Conservation (phyloP, 2,329 filamentous ascomycete genomes). For the Piedraia hortae region DNA sequence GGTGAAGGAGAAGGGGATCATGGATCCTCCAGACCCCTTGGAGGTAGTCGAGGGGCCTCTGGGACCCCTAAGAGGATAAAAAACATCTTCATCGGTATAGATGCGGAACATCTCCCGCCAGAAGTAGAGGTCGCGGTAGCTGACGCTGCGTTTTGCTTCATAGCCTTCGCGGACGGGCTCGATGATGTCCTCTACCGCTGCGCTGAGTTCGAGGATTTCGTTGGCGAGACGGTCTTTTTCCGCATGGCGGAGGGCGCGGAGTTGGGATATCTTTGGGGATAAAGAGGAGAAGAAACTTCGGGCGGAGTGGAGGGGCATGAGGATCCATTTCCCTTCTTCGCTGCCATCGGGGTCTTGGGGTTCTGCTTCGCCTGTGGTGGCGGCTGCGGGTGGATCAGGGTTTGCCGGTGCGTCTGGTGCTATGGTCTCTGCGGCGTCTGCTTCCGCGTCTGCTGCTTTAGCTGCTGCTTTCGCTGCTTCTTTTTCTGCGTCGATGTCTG, state of each 20-base stretch:
- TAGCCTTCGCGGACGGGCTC: conserved; percentile 30
- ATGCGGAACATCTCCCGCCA: conserved; percentile 66
- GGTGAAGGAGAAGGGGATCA: conserved; percentile 33
- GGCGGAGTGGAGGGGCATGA: conserved; percentile 52
- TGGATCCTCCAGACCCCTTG: conserved; percentile 34
- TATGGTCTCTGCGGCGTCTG: neutral
- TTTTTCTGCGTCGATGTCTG: neutral
- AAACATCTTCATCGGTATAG: conserved; percentile 53
- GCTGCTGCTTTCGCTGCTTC: neutral
- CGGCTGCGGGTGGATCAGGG: conserved; percentile 6
- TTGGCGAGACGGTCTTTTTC: conserved; percentile 36
- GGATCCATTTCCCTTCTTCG: conserved; percentile 20
- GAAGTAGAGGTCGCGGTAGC: conserved; percentile 31
- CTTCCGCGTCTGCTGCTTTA: conserved; percentile 1
- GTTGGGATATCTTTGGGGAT: conserved; percentile 37
- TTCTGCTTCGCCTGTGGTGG: neutral
- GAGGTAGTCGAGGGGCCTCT: conserved; percentile 55
- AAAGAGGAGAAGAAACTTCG: conserved; percentile 55
- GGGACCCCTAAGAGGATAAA: too few species aligned
- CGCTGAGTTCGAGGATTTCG: conserved; percentile 36
- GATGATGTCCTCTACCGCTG: conserved; percentile 34
- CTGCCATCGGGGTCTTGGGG: neutral
- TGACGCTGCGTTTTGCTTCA: conserved; percentile 10
- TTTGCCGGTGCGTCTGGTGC: conserved; percentile 12
- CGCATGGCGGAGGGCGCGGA: conserved; percentile 38